phyloP scores from a whole-genome alignment of 1,284 basidiomycete species.

The Caloboletus firmus region DNA sequence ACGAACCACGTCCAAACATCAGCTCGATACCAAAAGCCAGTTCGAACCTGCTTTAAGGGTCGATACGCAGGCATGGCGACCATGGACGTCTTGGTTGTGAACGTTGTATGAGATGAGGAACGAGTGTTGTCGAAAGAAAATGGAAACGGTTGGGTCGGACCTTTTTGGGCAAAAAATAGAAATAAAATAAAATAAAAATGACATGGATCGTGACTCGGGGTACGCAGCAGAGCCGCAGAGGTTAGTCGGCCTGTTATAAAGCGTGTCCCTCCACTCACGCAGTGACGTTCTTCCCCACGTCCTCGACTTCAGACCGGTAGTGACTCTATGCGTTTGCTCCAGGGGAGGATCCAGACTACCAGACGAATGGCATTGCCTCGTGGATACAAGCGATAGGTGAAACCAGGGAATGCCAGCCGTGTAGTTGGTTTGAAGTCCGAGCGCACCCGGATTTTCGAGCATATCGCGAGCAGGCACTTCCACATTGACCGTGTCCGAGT shows the following conservation, averaged over 20 bases:
- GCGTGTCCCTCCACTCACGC: not conserved
- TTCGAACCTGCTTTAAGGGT: not conserved
- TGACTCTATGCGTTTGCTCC: slow-evolving; percentile 1
- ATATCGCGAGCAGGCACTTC: not conserved
- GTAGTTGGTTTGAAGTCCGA: slow-evolving; percentile 12
- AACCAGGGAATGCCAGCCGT: not conserved
- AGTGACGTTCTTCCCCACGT: not conserved
- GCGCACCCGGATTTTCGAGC: slow-evolving; percentile 1
- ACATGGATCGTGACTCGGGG: not conserved
- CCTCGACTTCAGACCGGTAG: not conserved
- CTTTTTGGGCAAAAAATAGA: not conserved
- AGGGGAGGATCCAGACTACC: too few species aligned
- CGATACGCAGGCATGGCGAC: not conserved
- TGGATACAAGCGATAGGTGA: not conserved
- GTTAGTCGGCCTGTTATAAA: not conserved
- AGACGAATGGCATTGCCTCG: not conserved
- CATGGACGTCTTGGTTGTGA: not conserved
- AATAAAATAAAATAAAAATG: not conserved
- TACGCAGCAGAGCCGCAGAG: too few species aligned
- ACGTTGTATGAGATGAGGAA: not conserved
- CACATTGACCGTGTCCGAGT: not conserved
- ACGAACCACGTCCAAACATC: not conserved
- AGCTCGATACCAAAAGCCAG: too few species aligned
- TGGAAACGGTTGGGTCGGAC: not conserved
- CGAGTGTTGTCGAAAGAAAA: not conserved